Evolutionary conservation across 441 rosid genomes (phyloP).

Genomic region (Metrosideros polymorpha): DNA sequence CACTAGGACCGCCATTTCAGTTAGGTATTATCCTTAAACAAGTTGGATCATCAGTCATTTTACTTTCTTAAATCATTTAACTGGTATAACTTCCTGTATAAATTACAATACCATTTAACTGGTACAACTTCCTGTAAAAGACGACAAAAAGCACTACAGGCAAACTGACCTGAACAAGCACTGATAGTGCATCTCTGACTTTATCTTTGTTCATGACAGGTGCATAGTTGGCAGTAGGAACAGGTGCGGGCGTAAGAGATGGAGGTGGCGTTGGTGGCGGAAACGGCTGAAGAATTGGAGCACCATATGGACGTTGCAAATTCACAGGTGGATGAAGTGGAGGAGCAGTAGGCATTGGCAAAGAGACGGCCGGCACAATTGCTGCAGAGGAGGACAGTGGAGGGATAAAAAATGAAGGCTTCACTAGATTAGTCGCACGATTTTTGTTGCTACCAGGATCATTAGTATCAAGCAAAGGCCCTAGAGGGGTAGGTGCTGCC

Average conservation of each 20-base stretch:
- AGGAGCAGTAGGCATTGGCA: conserved; percentile 48
- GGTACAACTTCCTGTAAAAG: neutral
- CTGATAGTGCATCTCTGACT: conserved; percentile 64
- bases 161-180: conserved; percentile 74
- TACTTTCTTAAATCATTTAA: neutral
- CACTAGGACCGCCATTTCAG: neutral
- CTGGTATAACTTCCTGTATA: no score
- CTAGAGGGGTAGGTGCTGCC: conserved; percentile 37
- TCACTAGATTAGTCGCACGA: conserved; percentile 46
- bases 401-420: conserved; percentile 57
- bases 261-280: conserved; percentile 90
- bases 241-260: conserved; percentile 56
- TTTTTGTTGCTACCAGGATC: conserved; percentile 31
- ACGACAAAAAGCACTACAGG: neutral
- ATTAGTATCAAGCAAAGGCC: conserved; percentile 36
- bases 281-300: conserved; percentile 91
- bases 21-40: neutral
- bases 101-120: neutral
- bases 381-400: conserved; percentile 38
- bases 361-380: conserved; percentile 29
- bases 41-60: neutral
- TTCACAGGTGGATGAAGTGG: conserved; percentile 38
- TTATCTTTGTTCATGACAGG: conserved; percentile 54
- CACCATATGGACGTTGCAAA: conserved; percentile 57
- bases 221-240: conserved; percentile 25